Evolutionary conservation across 176 grass and related monocot genomes (phyloP).

Genomic region (Hordeum marinum): DNA sequence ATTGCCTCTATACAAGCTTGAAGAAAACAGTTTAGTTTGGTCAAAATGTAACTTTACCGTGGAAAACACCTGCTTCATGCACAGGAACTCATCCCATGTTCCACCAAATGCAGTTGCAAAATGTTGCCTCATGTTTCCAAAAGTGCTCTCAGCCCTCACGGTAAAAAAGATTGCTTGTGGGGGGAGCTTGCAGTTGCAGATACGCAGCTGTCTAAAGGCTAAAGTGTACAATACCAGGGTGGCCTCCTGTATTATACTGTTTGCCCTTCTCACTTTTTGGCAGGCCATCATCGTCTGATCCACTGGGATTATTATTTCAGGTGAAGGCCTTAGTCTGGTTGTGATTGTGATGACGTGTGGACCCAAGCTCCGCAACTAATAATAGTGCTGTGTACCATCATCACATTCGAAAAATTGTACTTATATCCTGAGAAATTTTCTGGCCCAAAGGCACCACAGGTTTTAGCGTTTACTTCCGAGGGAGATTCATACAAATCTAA

Average conservation of each 20-base stretch:
- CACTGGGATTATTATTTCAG: slow-evolving; percentile 12
- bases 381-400: slow-evolving; percentile 9
- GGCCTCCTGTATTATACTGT: not conserved
- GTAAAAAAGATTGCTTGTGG: not conserved
- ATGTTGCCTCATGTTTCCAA: not conserved
- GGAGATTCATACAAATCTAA: not conserved
- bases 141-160: not conserved
- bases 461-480: not conserved
- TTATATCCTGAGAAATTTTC: not conserved
- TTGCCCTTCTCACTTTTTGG: slow-evolving; percentile 18
- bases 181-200: not conserved
- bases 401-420: not conserved
- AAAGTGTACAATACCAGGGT: slow-evolving; percentile 26
- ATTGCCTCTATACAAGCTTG: not conserved
- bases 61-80: not conserved
- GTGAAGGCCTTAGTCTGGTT: not conserved
- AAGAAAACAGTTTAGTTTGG: not conserved
- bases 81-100: not conserved
- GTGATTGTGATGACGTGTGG: slow-evolving; percentile 7
- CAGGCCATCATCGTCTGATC: slow-evolving; percentile 14
- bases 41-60: not conserved
- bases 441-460: not conserved
- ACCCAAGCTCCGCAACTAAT: not conserved
- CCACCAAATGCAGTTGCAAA: slow-evolving; percentile 13
- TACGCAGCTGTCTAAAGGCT: slow-evolving; percentile 20